Conservation (phyloP, 1,139 yeast species). For the Tardiomyces blankii region DNA sequence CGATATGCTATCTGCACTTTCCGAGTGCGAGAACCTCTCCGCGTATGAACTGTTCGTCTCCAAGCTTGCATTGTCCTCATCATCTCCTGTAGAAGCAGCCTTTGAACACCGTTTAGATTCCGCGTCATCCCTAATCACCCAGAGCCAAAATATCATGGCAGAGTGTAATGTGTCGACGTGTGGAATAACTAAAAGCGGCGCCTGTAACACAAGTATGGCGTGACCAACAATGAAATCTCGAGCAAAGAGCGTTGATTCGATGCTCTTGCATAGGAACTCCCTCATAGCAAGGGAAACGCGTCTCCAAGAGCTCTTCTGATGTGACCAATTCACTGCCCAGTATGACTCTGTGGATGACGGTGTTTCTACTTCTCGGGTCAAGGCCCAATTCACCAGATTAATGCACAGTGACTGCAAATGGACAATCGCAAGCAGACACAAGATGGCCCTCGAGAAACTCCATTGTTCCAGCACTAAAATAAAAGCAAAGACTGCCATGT, state of each 20-base stretch:
- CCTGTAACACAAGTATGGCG: constrained; percentile 43
- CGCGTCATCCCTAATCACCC: constrained; percentile 39
- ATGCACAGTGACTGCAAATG: constrained; percentile 45
- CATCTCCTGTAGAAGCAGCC: too few species aligned
- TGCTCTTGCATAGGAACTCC: constrained; percentile 54
- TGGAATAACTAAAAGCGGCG: constrained; percentile 58
- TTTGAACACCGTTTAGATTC: constrained; percentile 1
- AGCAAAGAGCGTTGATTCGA: constrained; percentile 60
- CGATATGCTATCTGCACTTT: constrained; percentile 16
- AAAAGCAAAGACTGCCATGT: constrained; percentile 46
- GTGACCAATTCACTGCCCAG: constrained; percentile 82
- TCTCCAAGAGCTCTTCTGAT: constrained; percentile 47
- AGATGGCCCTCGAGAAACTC: constrained; percentile 44
- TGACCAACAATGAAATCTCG: constrained; percentile 67
- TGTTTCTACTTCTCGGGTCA: constrained; percentile 49
- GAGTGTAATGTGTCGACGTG: constrained; percentile 71
- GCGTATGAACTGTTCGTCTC: too few species aligned
- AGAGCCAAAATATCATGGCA: constrained; percentile 68
- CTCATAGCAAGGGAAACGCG: constrained; percentile 55
- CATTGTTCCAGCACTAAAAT: constrained; percentile 56
- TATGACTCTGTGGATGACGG: constrained; percentile 52
- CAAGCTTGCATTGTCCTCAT: too few species aligned
- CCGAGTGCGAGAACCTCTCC: too few species aligned
- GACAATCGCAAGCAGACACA: constrained; percentile 46
- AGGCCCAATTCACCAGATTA: constrained; percentile 34